These are phyloP conservation scores for Alternaria tenuissima DNA, from an alignment of 2,329 filamentous ascomycete genomes.

Conservation along the genomic window DNA sequence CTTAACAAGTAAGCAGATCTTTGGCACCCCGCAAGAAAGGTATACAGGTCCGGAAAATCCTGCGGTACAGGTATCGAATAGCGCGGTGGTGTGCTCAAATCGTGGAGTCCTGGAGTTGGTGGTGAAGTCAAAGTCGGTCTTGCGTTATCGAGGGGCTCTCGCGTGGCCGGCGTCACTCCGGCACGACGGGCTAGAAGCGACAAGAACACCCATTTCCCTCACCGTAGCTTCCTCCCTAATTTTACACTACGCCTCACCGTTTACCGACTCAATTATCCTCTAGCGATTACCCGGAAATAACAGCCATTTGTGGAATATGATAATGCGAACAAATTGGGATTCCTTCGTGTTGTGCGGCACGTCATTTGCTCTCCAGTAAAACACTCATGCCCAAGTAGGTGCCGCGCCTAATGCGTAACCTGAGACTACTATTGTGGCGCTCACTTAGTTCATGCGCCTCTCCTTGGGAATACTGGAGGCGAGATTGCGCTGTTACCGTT, in stretches of 20 bases:
- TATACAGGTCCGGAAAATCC: neutral
- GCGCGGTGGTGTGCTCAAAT: neutral
- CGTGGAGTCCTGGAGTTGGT: neutral
- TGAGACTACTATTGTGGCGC: slow-evolving; percentile 22
- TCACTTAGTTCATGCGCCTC: slow-evolving; percentile 21
- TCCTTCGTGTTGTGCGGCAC: slow-evolving; percentile 23
- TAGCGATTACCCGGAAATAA: slow-evolving; percentile 8
- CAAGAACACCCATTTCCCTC: slow-evolving; percentile 4
- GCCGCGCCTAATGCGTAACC: slow-evolving; percentile 18
- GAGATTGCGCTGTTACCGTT: slow-evolving; percentile 23
- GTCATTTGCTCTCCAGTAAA: slow-evolving; percentile 21
- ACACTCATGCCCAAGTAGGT: slow-evolving; percentile 10
- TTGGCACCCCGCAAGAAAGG: neutral
- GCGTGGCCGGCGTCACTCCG: slow-evolving; percentile 13
- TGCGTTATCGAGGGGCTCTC: slow-evolving; percentile 4
- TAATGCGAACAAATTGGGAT: slow-evolving; percentile 4
- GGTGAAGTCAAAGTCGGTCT: neutral
- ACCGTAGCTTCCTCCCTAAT: neutral
- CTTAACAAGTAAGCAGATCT: neutral
- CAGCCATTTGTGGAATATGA: slow-evolving; percentile 15
- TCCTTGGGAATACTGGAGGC: slow-evolving; percentile 17
- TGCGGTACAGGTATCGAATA: neutral
- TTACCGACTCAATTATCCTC: neutral
- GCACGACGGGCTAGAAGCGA: slow-evolving; percentile 2
- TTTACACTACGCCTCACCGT: neutral